Percentiles rank a stretch among this genome's conserved stretches.
These are phyloP conservation scores for Curvularia verruculosa DNA, from an alignment of 2,329 filamentous ascomycete genomes.

Conservation along the genomic window DNA sequence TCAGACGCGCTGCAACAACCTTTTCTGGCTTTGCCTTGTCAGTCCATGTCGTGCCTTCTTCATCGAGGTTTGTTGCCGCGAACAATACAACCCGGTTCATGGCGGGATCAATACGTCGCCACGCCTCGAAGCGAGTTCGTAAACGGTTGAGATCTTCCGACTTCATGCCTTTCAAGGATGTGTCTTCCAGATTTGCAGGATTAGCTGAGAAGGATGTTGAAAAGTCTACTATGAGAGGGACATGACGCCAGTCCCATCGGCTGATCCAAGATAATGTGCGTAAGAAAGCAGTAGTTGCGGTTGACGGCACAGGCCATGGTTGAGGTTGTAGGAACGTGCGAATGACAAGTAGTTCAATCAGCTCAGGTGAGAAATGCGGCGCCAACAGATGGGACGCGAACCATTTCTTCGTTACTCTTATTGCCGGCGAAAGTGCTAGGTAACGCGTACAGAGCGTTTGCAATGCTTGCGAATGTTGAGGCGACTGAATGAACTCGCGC, in stretches of 20 bases:
- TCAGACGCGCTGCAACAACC: conserved; percentile 84
- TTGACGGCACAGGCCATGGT: conserved; percentile 80
- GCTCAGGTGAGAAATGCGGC: conserved; percentile 75
- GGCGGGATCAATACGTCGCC: conserved; percentile 84
- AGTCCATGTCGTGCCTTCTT: conserved; percentile 80
- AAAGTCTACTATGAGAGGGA: conserved; percentile 81
- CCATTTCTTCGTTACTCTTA: conserved; percentile 88
- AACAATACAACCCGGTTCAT: conserved; percentile 86
- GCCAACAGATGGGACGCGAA: conserved; percentile 81
- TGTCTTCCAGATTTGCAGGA: conserved; percentile 26
- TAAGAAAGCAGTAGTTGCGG: conserved; percentile 78
- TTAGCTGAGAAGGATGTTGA: conserved; percentile 46
- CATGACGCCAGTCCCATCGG: conserved; percentile 88
- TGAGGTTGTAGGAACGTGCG: conserved; percentile 80
- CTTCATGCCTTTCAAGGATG: conserved; percentile 55
- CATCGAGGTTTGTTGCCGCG: conserved; percentile 78
- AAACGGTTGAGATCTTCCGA: conserved; percentile 66
- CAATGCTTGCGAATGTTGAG: conserved; percentile 81
- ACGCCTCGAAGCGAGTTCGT: conserved; percentile 75
- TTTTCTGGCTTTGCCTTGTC: conserved; percentile 72
- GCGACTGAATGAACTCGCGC: conserved; percentile 72
- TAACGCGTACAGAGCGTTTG: conserved; percentile 80
- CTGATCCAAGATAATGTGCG: conserved; percentile 80
- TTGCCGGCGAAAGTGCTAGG: conserved; percentile 78
- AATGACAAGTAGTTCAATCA: conserved; percentile 82